These are phyloP conservation scores for Aspergillus aculeatus DNA, from an alignment of 2,329 filamentous ascomycete species.

Conservation along the genomic window DNA sequence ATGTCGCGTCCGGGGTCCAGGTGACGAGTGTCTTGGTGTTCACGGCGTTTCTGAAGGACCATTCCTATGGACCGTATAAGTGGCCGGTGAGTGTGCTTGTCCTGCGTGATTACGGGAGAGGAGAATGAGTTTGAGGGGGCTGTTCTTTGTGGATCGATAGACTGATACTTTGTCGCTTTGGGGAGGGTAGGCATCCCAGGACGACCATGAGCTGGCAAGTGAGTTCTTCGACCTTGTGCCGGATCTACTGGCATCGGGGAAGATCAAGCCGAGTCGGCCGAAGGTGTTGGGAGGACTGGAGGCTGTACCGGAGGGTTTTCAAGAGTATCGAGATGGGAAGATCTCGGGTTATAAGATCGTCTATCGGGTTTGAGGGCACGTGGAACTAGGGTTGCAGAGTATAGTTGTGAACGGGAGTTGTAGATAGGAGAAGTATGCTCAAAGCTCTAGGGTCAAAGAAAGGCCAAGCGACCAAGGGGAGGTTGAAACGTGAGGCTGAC, in stretches of 20 bases:
- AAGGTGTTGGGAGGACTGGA: slow-evolving; percentile 34
- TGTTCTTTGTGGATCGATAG: too few relatives aligned
- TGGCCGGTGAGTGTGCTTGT: slow-evolving; percentile 36
- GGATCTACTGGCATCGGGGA: slow-evolving; percentile 27
- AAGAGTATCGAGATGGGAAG: slow-evolving; percentile 39
- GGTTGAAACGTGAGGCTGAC: neutral
- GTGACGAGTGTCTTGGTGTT: slow-evolving; percentile 47
- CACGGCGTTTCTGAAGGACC: slow-evolving; percentile 45
- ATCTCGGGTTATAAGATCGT: slow-evolving; percentile 46
- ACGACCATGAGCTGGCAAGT: slow-evolving; percentile 37
- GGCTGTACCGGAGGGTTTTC: slow-evolving; percentile 36
- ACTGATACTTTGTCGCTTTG: neutral
- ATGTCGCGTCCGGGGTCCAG: slow-evolving; percentile 32
- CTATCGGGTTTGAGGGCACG: slow-evolving; percentile 23
- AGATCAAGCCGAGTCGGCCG: slow-evolving; percentile 37
- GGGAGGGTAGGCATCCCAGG: slow-evolving; percentile 29
- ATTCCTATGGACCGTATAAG: slow-evolving; percentile 35
- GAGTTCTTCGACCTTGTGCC: slow-evolving; percentile 43
- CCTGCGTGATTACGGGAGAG: neutral
- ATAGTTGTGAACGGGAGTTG: too few relatives aligned
- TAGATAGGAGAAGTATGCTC: too few relatives aligned
- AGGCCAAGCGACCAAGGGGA: too few relatives aligned
- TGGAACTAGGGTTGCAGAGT: too few relatives aligned
- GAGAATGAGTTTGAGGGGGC: neutral
- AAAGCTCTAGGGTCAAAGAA: too few relatives aligned